phyloP scores from a whole-genome alignment of 441 rosid species.

The Sinapis alba region DNA sequence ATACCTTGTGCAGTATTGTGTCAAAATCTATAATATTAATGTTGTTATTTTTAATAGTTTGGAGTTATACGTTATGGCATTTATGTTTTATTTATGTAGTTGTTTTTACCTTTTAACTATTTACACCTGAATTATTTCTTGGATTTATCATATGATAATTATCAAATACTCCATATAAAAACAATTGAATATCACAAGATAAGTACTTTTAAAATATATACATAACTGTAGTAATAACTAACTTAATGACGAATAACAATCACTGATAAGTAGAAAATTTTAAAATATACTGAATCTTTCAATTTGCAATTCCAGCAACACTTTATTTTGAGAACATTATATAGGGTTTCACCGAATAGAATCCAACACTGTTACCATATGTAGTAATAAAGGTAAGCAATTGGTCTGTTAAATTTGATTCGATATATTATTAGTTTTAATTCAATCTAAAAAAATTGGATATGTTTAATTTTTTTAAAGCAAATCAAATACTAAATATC shows the following conservation, averaged over 20 bases:
- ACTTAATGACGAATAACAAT: background rate
- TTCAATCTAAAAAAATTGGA: too few species aligned
- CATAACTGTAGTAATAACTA: background rate
- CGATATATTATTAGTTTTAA: too few species aligned
- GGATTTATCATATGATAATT: background rate
- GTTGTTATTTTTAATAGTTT: background rate
- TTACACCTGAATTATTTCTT: too few species aligned
- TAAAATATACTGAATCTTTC: background rate
- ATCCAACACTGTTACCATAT: conserved; percentile 25
- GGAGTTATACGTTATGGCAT: background rate
- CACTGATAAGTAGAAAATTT: background rate
- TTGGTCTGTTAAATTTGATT: too few species aligned
- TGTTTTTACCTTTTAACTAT: too few species aligned
- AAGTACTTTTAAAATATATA: background rate
- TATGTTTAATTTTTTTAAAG: too few species aligned
- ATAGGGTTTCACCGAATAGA: conserved; percentile 35
- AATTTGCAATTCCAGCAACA: conserved; percentile 10
- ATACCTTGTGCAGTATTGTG: background rate
- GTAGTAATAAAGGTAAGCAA: background rate
- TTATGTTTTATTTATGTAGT: too few species aligned
- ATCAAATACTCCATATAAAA: background rate
- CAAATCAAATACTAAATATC: too few species aligned
- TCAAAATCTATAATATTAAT: background rate
- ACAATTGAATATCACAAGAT: background rate
- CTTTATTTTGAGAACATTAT: conserved; percentile 13